Evolutionary conservation across 106 monocot genomes (phyloP), one percentile per base, ranked within the genome.

Genomic region (Vanilla planifolia): DNA sequence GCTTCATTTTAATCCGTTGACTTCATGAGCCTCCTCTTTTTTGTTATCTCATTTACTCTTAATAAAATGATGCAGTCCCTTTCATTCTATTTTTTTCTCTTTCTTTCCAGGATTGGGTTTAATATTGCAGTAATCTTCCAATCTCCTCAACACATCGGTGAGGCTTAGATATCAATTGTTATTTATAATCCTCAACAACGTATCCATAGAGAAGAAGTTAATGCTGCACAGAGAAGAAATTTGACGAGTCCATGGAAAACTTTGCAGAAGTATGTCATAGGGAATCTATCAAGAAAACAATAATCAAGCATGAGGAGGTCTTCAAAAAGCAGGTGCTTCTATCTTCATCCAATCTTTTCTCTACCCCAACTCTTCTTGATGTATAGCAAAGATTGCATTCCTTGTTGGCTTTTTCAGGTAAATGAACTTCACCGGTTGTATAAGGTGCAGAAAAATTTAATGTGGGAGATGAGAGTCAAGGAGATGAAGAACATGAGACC

Each of bases 371-470:
- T 52, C 52, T 52, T 15, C 8, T 52, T n/a, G 45, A 45, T 45
- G 4, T 4, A 45, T 16, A 4, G 17, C 46, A 37, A 33, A 4
- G 19, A 25, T 46, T 22, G 2, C 55, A 0, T 8, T 29, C 10
- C 46, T 41, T 33, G 5, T 67, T 37, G 33, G 27, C 14, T 47
- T 15, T 62, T 24, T 29, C 72, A 84, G 84, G 84, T 84, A 6
- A 50, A 36, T 3, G 84, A 89, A 48, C 80, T 89, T 52, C 84
- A 84, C 67, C 59, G 62, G 33, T 56, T 84, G 11, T 89, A 89
- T 52, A 30, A 63, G 72, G 70, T 74, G 15, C 89, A 89, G 56
- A 89, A 74, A 45, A 50, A 39, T 26, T 64, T 83, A 53, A 84
- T 75, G 84, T 24, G 55, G 25, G 71, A 80, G 30, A 6, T 63